Evolutionary conservation across 805 yeast species (phyloP).

Genomic region (Wickerhamomyces rabaulensis): DNA sequence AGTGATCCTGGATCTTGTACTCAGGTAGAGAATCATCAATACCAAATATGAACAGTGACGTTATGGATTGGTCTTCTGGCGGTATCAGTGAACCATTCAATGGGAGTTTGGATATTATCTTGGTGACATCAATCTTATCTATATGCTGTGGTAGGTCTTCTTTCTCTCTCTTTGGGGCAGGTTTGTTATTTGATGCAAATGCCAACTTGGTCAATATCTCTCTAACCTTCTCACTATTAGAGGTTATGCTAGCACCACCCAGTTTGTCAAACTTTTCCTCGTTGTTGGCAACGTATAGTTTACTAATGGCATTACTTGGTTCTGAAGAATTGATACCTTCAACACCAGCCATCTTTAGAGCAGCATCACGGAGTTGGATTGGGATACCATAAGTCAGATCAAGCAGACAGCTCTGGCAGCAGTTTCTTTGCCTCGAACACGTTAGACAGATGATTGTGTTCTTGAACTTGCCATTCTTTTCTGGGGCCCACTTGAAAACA

Average conservation of each 20-base stretch:
- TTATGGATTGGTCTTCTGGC: conserved; percentile 38
- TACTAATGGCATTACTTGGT: conserved; percentile 48
- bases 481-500: conserved; percentile 67
- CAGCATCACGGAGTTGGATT: conserved; percentile 70
- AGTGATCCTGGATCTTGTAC: conserved; percentile 47
- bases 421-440: conserved; percentile 73
- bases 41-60: conserved; percentile 72
- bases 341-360: conserved; percentile 65
- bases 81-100: conserved; percentile 49
- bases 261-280: conserved; percentile 29
- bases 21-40: conserved; percentile 63
- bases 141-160: conserved; percentile 12
- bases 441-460: conserved; percentile 72
- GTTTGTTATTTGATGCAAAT: conserved; percentile 14
- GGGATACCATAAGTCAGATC: conserved; percentile 84
- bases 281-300: conserved; percentile 51
- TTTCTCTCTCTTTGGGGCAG: conserved; percentile 4
- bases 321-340: conserved; percentile 30
- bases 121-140: conserved; percentile 40
- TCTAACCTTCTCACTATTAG: conserved; percentile 37
- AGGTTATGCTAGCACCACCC: conserved; percentile 32
- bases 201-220: conserved; percentile 45
- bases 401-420: conserved; percentile 84
- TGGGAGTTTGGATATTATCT: conserved; percentile 58
- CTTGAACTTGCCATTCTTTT: conserved; percentile 37